A percentile compares a stretch with the other conserved stretches of the same genome.
These are phyloP conservation scores for Termitomyces sp. DNA, from an alignment of 768 basidiomycete species.

Conservation along the genomic window DNA sequence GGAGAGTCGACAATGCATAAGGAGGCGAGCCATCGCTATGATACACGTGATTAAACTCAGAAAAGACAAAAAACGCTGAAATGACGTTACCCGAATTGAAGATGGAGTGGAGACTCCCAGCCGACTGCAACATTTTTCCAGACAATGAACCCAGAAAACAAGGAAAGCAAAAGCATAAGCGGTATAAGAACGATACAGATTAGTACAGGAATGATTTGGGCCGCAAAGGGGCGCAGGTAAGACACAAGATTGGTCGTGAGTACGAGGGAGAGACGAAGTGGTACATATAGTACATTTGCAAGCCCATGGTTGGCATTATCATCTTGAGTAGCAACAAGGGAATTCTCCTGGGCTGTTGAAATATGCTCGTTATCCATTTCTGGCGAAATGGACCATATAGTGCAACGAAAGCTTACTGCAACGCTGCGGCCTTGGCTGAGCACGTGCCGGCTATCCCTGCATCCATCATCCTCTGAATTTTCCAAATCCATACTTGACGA, in stretches of 20 bases:
- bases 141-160: conserved; percentile 65
- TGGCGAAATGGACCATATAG: conserved; percentile 2
- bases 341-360: conserved; percentile 12
- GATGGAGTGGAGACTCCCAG: conserved; percentile 63
- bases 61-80: not conserved
- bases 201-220: conserved; percentile 59
- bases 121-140: conserved; percentile 67
- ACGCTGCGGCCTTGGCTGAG: not conserved
- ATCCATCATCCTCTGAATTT: no score
- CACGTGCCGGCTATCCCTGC: not conserved
- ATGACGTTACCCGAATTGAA: conserved; percentile 69
- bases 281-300: conserved; percentile 8
- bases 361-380: conserved; percentile 15
- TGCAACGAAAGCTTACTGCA: not conserved
- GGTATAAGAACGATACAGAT: conserved; percentile 62
- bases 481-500: no score
- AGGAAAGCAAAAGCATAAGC: conserved; percentile 51
- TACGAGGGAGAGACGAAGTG: conserved; percentile 9
- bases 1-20: conserved; percentile 51
- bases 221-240: conserved; percentile 45
- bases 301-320: conserved; percentile 8
- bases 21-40: conserved; percentile 59
- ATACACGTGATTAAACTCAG: conserved; percentile 1
- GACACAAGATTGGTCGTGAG: conserved; percentile 19
- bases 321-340: not conserved